Evolutionary conservation across 164 flowering plant species (phyloP).

Genomic region (Taxillus chinensis): DNA sequence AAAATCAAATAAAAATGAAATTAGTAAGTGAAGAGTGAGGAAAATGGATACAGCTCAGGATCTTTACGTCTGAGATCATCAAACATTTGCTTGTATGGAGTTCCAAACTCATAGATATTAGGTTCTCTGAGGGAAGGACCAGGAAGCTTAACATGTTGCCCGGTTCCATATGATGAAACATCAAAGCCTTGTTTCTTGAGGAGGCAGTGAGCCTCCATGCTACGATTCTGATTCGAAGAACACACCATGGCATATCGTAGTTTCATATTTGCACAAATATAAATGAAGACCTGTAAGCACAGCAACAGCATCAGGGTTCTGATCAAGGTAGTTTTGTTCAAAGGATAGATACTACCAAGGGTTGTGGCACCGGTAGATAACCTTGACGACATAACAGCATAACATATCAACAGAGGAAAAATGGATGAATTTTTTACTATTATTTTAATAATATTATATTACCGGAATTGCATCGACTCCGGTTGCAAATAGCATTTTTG

Average conservation of each 20-base stretch:
- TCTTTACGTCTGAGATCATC: constrained; percentile 91
- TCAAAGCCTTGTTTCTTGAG: constrained; percentile 79
- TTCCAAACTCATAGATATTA: constrained; percentile 92
- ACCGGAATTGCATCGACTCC: too few relatives aligned
- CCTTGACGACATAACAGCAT: too few relatives aligned
- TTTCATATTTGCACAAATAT: constrained; percentile 28
- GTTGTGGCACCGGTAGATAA: too few relatives aligned
- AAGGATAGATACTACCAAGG: too few relatives aligned
- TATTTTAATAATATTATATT: too few relatives aligned
- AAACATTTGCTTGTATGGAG: constrained; percentile 93
- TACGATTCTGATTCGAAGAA: constrained; percentile 93
- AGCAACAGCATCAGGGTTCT: neutral
- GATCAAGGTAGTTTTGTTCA: too few relatives aligned
- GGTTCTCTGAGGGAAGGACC: constrained; percentile 96
- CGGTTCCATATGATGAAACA: constrained; percentile 87
- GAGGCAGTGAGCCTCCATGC: constrained; percentile 92
- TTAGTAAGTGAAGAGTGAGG: too few relatives aligned
- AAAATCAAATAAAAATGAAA: too few relatives aligned
- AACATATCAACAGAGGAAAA: too few relatives aligned
- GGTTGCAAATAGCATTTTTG: too few relatives aligned
- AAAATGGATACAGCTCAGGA: constrained; percentile 70
- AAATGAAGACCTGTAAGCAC: neutral
- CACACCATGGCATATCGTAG: constrained; percentile 89
- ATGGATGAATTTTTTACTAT: too few relatives aligned
- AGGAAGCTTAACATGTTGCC: constrained; percentile 94